These are phyloP conservation scores for Jatropha curcas DNA, from an alignment of 345 rosid species.

Conservation along the genomic window DNA sequence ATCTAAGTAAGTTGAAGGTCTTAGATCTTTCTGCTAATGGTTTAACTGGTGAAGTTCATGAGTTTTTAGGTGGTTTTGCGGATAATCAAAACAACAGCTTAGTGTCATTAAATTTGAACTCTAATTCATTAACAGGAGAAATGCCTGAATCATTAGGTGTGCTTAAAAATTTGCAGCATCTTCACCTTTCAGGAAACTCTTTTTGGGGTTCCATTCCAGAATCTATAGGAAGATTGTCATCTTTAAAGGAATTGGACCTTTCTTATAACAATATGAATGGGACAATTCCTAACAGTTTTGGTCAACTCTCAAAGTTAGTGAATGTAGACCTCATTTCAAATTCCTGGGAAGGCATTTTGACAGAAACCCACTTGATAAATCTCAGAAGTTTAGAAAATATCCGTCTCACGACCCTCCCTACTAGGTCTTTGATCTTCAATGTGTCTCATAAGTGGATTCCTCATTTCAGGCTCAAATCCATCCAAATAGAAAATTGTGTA, in stretches of 20 bases:
- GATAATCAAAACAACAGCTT: conserved; percentile 31
- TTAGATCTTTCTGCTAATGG: conserved; percentile 58
- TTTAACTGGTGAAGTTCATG: conserved; percentile 40
- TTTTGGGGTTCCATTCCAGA: conserved; percentile 21
- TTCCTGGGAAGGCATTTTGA: conserved; percentile 25
- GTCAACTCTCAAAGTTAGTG: conserved; percentile 16
- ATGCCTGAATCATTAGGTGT: conserved; percentile 20
- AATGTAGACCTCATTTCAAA: conserved; percentile 14
- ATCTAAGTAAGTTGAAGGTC: conserved; percentile 31
- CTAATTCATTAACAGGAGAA: conserved; percentile 16
- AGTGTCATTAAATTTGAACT: conserved; percentile 24
- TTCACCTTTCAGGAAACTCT: conserved; percentile 11
- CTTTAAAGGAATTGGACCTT: conserved; percentile 14
- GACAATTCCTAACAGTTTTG: conserved; percentile 27
- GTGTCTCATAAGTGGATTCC: conserved; percentile 16
- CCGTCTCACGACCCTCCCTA: not conserved
- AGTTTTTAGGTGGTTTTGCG: conserved; percentile 38
- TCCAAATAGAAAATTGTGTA: conserved; percentile 17
- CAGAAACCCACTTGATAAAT: conserved; percentile 21
- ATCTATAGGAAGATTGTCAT: conserved; percentile 18
- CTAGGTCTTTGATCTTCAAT: not conserved
- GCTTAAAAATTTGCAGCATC: conserved; percentile 15
- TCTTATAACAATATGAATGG: conserved; percentile 27
- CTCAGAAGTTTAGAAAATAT: conserved; percentile 19
- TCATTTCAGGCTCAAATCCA: conserved; percentile 13